Evolutionary conservation across 306 rosid genomes (phyloP), one percentile per base, ranked within the genome.

Genomic region (Castanea sativa): DNA sequence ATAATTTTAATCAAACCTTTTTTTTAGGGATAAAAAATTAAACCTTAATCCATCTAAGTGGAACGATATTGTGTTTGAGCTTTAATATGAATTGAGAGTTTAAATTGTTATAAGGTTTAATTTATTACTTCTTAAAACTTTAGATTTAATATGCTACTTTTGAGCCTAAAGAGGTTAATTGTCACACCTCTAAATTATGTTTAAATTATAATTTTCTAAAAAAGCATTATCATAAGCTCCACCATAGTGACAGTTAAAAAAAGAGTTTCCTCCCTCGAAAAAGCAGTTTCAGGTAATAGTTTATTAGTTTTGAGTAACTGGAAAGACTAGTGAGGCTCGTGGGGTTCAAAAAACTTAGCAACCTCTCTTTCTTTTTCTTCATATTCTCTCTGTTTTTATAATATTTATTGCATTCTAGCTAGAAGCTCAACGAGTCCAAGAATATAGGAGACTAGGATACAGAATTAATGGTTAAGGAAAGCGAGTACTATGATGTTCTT

Each of bases 401-500:
- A 11, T 41, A 32, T 33, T 75, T 57, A 67, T 53, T 43, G 19
- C 30, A 51, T 58, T 75, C 55, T 20, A 67, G 80, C 73, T 19
- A 35, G 72, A 45, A 68, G 18, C 14, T 45, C 72, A 6, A 23
- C 73, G 10, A 73, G 41, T 15, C 11, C 76, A 3, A 51, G 52
- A 20, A 33, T 25, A 58, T 41, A 6, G 35, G 35, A 27, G 20
- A 41, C 45, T 4, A 16, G 49, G 77, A 30, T 25, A 12, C 14
- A 35, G 35, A 32, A 49, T 49, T 49, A 49, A 94, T 91, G 99
- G 94, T 85, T 72, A 93, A 87, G 60, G 99, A 95, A 79, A 82
- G 92, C 1, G 98, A 95, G 88, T 93, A 82, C 82, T 95, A 95
- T 74, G 97, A 95, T 45, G 85, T 91, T 75, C 95, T 93, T 59